Evolutionary conservation across 331 rosid species (phyloP).

Genomic region (Malus hybrid): DNA sequence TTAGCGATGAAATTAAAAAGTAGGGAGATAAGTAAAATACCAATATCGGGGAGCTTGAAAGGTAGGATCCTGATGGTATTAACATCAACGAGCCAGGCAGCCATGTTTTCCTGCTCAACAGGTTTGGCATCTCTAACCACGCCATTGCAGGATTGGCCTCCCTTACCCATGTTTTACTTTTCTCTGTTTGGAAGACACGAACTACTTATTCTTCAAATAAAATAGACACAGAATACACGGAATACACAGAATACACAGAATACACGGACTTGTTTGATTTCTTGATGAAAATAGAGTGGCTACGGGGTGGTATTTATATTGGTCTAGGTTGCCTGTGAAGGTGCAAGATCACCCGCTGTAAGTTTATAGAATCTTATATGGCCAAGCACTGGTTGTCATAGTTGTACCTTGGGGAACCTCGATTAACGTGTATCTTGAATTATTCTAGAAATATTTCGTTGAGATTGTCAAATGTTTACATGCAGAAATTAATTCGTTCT

Average conservation of each 20-base stretch:
- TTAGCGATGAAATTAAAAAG: background rate
- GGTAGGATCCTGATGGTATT: constrained; percentile 84
- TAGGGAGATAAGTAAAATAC: constrained; percentile 18
- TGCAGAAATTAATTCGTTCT: background rate
- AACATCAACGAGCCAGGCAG: constrained; percentile 80
- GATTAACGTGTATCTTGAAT: background rate
- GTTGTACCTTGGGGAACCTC: background rate
- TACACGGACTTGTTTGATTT: background rate
- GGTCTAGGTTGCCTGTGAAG: background rate
- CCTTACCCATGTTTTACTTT: constrained; percentile 56
- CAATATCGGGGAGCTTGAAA: constrained; percentile 74
- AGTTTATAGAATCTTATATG: background rate
- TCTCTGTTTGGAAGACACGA: background rate
- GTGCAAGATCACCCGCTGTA: background rate
- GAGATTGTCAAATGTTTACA: background rate
- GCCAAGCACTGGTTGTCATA: background rate
- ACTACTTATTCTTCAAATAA: background rate
- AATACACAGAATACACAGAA: background rate
- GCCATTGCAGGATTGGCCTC: constrained; percentile 53
- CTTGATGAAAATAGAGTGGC: background rate
- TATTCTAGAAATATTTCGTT: too few relatives aligned
- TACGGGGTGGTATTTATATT: background rate
- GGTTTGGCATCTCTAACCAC: constrained; percentile 71
- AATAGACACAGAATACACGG: background rate
- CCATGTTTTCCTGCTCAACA: constrained; percentile 66